Percentiles rank a stretch among this genome's conserved stretches.
Conservation (phyloP, 257 asterid species). For the Nicotiana undulata region DNA sequence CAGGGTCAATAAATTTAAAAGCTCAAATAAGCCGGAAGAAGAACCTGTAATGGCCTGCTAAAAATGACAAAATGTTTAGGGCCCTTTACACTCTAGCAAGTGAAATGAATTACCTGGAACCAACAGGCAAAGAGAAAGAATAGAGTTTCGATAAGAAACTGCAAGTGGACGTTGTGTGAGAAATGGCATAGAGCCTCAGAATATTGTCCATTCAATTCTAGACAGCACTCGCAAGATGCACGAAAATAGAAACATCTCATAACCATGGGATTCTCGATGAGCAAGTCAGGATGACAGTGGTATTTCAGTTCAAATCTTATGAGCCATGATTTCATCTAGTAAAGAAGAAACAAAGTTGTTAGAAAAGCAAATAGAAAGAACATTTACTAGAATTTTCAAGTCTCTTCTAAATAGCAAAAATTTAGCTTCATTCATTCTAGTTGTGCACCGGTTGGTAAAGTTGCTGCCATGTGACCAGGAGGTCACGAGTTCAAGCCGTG, state of each 20-base stretch:
- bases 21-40: too few relatives aligned
- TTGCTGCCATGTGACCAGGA: too few relatives aligned
- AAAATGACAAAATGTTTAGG: too few relatives aligned
- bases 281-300: not conserved
- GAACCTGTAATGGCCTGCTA: too few relatives aligned
- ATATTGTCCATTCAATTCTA: not conserved
- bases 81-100: too few relatives aligned
- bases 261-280: not conserved
- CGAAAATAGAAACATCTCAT: not conserved
- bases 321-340: not conserved
- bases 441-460: not conserved
- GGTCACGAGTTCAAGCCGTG: too few relatives aligned
- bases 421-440: not conserved
- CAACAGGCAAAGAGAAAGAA: too few relatives aligned
- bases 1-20: too few relatives aligned
- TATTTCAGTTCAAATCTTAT: not conserved
- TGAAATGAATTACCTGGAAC: too few relatives aligned
- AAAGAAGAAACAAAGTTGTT: not conserved
- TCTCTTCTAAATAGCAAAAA: not conserved
- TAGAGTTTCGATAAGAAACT: too few relatives aligned
- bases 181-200: not conserved
- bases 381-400: not conserved
- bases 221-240: not conserved
- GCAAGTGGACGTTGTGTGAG: not conserved
- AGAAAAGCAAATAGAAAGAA: not conserved